Conservation (phyloP, 73 alveolate genomes). For the Paramecium caudatum region DNA sequence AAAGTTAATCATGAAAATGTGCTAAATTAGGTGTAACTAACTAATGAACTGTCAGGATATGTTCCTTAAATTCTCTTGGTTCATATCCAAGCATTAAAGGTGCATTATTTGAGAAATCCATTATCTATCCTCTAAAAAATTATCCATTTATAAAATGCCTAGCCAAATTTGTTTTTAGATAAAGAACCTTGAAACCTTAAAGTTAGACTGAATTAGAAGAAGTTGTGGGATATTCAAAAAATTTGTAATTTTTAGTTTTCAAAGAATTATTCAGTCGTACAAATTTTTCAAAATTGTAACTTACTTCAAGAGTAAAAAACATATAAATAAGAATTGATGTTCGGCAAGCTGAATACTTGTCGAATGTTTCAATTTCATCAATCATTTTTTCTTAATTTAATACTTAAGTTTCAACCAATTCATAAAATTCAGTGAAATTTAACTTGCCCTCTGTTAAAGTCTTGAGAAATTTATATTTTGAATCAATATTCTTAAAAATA, state of each 20-base stretch:
- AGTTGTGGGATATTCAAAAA: conserved; percentile 34
- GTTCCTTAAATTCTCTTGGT: conserved; percentile 4
- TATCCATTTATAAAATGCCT: conserved; percentile 57
- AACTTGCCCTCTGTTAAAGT: neutral
- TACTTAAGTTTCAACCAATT: neutral
- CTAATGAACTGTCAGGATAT: conserved; percentile 18
- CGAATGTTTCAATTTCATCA: neutral
- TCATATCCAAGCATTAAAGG: conserved; percentile 43
- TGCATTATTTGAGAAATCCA: conserved; percentile 55
- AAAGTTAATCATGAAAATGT: conserved; percentile 29
- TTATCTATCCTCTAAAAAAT: conserved; percentile 58
- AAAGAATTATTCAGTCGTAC: neutral
- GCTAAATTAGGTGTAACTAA: conserved; percentile 48
- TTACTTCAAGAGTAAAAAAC: conserved; percentile 31
- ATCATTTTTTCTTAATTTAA: neutral
- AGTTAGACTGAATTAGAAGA: neutral
- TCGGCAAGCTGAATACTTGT: conserved; percentile 33
- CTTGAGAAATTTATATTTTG: neutral
- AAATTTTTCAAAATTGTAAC: conserved; percentile 52
- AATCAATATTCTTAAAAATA: neutral
- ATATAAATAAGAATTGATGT: conserved; percentile 17
- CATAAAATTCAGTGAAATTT: neutral
- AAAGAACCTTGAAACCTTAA: neutral
- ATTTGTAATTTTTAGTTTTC: conserved; percentile 29
- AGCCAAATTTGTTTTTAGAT: conserved; percentile 37